Conservation (phyloP, 2,329 filamentous ascomycete species). For the Fusarium tupiense region DNA sequence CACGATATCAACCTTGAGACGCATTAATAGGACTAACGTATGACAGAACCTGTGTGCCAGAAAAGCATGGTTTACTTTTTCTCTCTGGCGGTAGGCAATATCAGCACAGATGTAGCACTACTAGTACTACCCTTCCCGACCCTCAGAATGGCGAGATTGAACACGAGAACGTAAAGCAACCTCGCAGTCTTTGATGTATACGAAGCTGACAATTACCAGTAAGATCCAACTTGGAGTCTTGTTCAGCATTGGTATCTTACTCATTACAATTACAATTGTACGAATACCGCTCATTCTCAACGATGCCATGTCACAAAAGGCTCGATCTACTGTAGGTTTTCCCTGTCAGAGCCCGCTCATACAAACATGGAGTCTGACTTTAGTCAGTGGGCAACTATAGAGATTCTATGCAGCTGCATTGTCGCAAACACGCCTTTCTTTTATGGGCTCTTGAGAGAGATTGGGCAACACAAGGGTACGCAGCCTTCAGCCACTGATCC, state of each 20-base stretch:
- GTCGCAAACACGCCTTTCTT: constrained; percentile 1
- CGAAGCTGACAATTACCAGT: background rate
- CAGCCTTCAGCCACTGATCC: background rate
- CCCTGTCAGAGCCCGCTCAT: no score
- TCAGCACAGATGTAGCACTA: constrained; percentile 42
- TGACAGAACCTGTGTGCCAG: constrained; percentile 2
- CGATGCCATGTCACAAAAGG: constrained; percentile 40
- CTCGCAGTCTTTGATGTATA: no score
- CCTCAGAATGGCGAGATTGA: constrained; percentile 12
- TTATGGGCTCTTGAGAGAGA: background rate
- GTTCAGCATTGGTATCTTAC: constrained; percentile 38
- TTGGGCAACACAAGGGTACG: background rate
- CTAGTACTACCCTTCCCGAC: constrained; percentile 43
- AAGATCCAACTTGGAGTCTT: constrained; percentile 33
- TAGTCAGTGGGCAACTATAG: constrained; percentile 42
- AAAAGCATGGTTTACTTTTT: constrained; percentile 35
- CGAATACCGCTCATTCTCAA: constrained; percentile 43
- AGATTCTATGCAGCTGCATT: constrained; percentile 26
- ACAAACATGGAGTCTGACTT: background rate
- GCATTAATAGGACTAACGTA: background rate
- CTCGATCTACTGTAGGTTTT: background rate
- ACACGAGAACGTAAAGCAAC: constrained; percentile 8
- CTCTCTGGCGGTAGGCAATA: constrained; percentile 41
- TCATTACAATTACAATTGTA: constrained; percentile 41
- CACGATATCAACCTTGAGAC: background rate